Percentiles rank a stretch among this genome's conserved stretches.
These are phyloP conservation scores for Carpinus viminea DNA, from an alignment of 306 rosid genomes.

Conservation along the genomic window DNA sequence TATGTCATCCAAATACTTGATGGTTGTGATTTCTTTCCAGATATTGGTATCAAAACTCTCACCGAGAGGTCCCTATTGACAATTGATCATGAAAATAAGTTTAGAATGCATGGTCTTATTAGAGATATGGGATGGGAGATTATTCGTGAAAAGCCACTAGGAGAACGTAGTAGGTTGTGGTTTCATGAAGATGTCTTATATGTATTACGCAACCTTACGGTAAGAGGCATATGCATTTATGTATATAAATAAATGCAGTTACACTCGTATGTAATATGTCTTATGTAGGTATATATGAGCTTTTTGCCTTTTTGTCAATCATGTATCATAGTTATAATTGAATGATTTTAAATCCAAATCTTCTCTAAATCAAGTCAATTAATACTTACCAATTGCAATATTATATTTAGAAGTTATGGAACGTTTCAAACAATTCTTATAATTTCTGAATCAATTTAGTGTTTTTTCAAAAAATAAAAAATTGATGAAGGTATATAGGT, in stretches of 20 bases:
- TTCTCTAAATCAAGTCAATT: too few relatives aligned
- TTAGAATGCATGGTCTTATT: slow-evolving; percentile 30
- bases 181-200: background rate
- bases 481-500: background rate
- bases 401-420: too few relatives aligned
- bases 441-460: background rate
- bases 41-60: slow-evolving; percentile 28
- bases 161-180: slow-evolving; percentile 27
- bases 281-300: too few relatives aligned
- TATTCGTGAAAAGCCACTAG: slow-evolving; percentile 20
- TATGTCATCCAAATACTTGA: slow-evolving; percentile 25
- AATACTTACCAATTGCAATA: background rate
- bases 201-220: background rate
- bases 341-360: too few relatives aligned
- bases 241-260: too few relatives aligned
- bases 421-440: too few relatives aligned
- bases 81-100: slow-evolving; percentile 1
- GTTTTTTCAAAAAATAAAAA: too few relatives aligned
- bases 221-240: background rate
- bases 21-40: slow-evolving; percentile 37
- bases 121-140: slow-evolving; percentile 50
- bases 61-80: slow-evolving; percentile 32
- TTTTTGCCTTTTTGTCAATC: background rate
- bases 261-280: too few relatives aligned
- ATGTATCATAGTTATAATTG: background rate